Evolutionary conservation across 345 rosid species (phyloP).

Genomic region (Melastoma malabathricum): DNA sequence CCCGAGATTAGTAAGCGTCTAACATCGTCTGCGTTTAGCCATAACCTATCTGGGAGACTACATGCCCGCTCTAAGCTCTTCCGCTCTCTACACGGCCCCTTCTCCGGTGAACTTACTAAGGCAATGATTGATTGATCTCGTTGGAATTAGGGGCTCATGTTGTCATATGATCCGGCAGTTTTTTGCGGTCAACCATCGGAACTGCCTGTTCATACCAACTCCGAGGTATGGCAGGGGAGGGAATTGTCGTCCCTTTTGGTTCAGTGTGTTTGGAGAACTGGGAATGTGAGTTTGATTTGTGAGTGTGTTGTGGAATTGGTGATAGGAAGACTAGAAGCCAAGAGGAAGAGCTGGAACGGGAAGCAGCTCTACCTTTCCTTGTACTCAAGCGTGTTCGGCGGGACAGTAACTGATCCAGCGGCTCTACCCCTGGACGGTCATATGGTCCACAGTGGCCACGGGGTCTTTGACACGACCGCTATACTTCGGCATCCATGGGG

Average conservation of each 20-base stretch:
- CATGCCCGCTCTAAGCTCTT: conserved; percentile 1
- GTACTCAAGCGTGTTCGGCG: conserved; percentile 81
- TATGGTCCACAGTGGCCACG: conserved; percentile 93
- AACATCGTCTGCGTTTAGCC: too few relatives aligned
- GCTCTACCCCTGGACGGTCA: conserved; percentile 90
- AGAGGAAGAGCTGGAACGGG: conserved; percentile 28
- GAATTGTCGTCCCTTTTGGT: background rate
- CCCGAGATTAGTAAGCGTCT: too few relatives aligned
- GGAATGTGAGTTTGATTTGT: background rate
- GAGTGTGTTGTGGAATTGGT: conserved; percentile 23
- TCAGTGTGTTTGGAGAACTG: background rate
- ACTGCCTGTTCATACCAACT: conserved; percentile 45
- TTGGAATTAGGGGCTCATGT: background rate
- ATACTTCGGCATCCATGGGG: too few relatives aligned
- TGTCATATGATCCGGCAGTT: background rate
- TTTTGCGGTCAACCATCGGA: conserved; percentile 15
- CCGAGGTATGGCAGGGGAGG: conserved; percentile 28
- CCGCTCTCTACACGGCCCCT: background rate
- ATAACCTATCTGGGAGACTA: too few relatives aligned
- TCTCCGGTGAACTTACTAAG: background rate
- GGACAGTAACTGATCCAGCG: conserved; percentile 61
- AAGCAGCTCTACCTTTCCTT: conserved; percentile 56
- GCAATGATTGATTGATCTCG: background rate
- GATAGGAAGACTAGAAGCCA: conserved; percentile 36
- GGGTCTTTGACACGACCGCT: conserved; percentile 85